Base-by-base conservation (phyloP, 352 stramenopile species). In the Phytophthora sansomeana region DNA sequence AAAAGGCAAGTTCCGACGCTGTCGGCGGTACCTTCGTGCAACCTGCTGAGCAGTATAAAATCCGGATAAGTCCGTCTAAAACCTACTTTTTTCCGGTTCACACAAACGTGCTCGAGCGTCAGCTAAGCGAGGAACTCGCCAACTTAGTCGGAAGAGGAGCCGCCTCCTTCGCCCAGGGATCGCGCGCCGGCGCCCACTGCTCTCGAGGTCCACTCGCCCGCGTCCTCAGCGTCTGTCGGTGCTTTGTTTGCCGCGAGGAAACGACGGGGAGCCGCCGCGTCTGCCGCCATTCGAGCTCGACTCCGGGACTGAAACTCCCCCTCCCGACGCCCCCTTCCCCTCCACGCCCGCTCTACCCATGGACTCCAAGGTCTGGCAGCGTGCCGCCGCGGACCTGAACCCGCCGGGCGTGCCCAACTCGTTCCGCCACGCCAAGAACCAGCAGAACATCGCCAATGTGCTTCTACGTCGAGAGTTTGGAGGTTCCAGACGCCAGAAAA, bases 401-500 rank as follows among this genome's bases (percentile, higher is more conserved):
- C 83, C 85, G 51, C 82, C 83, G 1, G 85, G 85, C 30, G 85
- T 92, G 21, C 85, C 85, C 47, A 90, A 81, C 61, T 94, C 85
- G 9, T 94, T 94, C 54, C 76, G 81, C 2, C 82, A 86, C 28
- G 82, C 80, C 21, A 76, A 83, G 54, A 76, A 74, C 21, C 70
- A 86, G 73, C 67, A 89, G 66, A 94, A 94, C 57, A 89, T 94
- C 48, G 79, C 81, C 44, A 74, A 64, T 32, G 72, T 89, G 48
- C 68, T 94, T 61, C 77, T 89, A 33, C 74, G 74, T 16, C 80
- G 85, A 5, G 85, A 94, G 63, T 78, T 75, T 28, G 77, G 78
- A 11, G 78, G 80, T 35, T 71, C 67, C 9, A 69, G 69, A 21
- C 59, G 69, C 21, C 75, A 85, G 29, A 81, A 80, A 53, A 69